Evolutionary conservation across 176 grass and related monocot species (phyloP).

Genomic region (Carex kokanica): DNA sequence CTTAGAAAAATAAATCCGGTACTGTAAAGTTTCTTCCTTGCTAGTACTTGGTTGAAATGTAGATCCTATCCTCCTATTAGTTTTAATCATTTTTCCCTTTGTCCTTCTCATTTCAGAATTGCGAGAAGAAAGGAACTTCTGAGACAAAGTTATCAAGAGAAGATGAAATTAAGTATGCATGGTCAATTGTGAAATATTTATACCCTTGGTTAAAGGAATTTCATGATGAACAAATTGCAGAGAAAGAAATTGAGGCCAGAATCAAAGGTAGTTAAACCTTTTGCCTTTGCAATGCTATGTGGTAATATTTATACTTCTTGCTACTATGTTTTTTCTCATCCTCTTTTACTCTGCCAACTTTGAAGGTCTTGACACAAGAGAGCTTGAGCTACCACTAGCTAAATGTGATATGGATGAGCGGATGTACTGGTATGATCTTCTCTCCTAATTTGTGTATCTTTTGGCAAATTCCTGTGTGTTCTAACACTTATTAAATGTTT

Average conservation of each 20-base stretch:
- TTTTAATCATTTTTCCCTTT: neutral
- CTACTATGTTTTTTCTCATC: neutral
- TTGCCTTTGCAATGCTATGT: neutral
- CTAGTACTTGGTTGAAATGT: neutral
- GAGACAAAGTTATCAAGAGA: neutral
- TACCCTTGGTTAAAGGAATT: conserved; percentile 70
- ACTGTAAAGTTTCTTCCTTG: neutral
- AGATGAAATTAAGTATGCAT: conserved; percentile 33
- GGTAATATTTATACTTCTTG: neutral
- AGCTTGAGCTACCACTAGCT: conserved; percentile 34
- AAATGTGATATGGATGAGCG: conserved; percentile 31
- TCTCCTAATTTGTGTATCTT: conserved; percentile 2
- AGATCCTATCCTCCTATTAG: neutral
- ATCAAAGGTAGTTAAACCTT: conserved; percentile 46
- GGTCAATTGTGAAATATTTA: conserved; percentile 25
- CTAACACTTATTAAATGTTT: conserved; percentile 7
- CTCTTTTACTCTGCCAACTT: neutral
- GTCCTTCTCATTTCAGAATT: neutral
- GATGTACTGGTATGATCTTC: conserved; percentile 58
- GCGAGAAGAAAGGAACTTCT: neutral
- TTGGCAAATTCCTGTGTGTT: conserved; percentile 1
- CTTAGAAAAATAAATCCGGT: neutral
- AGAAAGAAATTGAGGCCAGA: conserved; percentile 57
- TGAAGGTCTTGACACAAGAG: conserved; percentile 33
- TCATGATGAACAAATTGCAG: conserved; percentile 45